These are phyloP conservation scores for Sordaria brevicollis DNA, from an alignment of 495 filamentous ascomycete species.

Conservation along the genomic window DNA sequence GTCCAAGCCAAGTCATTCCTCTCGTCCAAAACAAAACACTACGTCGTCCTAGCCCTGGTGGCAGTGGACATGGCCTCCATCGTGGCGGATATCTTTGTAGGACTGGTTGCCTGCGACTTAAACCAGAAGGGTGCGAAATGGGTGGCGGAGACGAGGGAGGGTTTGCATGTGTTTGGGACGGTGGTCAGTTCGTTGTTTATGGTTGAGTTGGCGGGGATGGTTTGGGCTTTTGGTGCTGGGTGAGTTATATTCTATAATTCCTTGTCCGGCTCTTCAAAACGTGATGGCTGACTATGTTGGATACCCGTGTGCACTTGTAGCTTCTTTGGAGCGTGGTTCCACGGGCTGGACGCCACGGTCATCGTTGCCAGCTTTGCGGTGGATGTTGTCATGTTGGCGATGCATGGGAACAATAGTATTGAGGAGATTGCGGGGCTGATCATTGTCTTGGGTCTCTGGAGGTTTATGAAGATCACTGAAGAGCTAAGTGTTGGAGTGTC, in stretches of 20 bases:
- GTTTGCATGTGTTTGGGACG: conserved; percentile 26
- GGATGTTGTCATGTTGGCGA: conserved; percentile 35
- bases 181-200: conserved; percentile 52
- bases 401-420: conserved; percentile 29
- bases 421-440: conserved; percentile 54
- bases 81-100: conserved; percentile 53
- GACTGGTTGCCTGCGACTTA: conserved; percentile 49
- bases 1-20: conserved; percentile 26
- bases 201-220: conserved; percentile 42
- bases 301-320: conserved; percentile 20
- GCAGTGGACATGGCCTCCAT: conserved; percentile 46
- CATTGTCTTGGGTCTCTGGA: conserved; percentile 54
- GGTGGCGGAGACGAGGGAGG: conserved; percentile 28
- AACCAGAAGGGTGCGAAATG: conserved; percentile 22
- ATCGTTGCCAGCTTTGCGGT: conserved; percentile 51
- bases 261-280: neutral
- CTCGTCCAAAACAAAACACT: conserved; percentile 47
- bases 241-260: conserved; percentile 28
- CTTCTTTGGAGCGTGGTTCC: conserved; percentile 53
- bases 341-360: conserved; percentile 51
- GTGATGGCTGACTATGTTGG: neutral
- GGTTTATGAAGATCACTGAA: conserved; percentile 58
- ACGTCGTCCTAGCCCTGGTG: conserved; percentile 44
- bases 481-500: conserved; percentile 49
- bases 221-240: conserved; percentile 47